phyloP scores from a whole-genome alignment of 345 rosid genomes.

The Cochlearia excelsa region DNA sequence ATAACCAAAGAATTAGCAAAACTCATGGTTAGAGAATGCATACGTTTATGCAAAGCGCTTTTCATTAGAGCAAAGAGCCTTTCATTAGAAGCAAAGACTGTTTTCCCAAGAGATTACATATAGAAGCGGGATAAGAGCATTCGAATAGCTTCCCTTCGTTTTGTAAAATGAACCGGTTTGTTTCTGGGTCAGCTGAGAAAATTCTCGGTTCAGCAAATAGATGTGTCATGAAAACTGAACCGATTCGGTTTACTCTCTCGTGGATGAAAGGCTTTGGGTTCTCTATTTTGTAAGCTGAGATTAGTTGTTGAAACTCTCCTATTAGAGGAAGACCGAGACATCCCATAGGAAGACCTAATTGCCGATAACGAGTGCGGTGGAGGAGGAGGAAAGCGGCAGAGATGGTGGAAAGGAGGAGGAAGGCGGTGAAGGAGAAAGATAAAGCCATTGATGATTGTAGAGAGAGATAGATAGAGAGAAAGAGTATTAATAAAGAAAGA shows the following conservation, averaged over 20 bases:
- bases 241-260: constrained; percentile 71
- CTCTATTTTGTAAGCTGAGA: constrained; percentile 92
- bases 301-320: constrained; percentile 85
- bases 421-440: constrained; percentile 27
- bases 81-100: constrained; percentile 88
- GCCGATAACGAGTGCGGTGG: constrained; percentile 45
- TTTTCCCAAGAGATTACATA: constrained; percentile 82
- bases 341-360: constrained; percentile 79
- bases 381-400: constrained; percentile 30
- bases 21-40: constrained; percentile 95
- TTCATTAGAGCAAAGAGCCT: constrained; percentile 37
- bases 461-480: constrained; percentile 14
- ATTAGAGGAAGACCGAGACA: constrained; percentile 70
- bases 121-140: constrained; percentile 83
- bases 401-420: constrained; percentile 40
- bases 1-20: constrained; percentile 73
- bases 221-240: constrained; percentile 80
- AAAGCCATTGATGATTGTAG: constrained; percentile 27
- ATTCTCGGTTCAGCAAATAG: constrained; percentile 73
- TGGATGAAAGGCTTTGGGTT: constrained; percentile 97
- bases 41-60: constrained; percentile 60
- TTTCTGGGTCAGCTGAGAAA: constrained; percentile 81
- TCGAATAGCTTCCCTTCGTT: constrained; percentile 90
- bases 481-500: constrained; percentile 36
- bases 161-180: constrained; percentile 80